Conservation (phyloP, 352 stramenopile species). For the Thraustochytrium sp. region DNA sequence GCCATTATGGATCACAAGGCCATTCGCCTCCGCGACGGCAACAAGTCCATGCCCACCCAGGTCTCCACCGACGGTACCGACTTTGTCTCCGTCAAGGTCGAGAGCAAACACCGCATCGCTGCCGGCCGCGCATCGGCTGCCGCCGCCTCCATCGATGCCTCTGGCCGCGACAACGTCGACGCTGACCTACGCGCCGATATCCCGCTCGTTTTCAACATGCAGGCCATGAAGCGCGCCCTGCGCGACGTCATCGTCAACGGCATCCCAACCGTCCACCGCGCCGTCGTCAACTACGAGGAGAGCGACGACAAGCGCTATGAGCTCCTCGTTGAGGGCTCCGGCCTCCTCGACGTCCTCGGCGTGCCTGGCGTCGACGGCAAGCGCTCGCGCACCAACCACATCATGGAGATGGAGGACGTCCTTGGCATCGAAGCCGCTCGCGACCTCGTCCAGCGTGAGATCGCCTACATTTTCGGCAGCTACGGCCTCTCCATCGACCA, state of each 20-base stretch:
- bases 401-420: slow-evolving; percentile 90
- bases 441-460: slow-evolving; percentile 91
- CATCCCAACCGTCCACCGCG: slow-evolving; percentile 92
- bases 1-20: slow-evolving; percentile 17
- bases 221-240: slow-evolving; percentile 24
- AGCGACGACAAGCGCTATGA: slow-evolving; percentile 75
- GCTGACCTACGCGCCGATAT: not conserved
- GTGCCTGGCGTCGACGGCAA: slow-evolving; percentile 89
- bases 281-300: slow-evolving; percentile 97
- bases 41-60: not conserved
- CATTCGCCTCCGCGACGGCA: not conserved
- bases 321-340: slow-evolving; percentile 97
- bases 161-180: not conserved
- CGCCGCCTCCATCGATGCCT: not conserved
- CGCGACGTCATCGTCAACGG: slow-evolving; percentile 91
- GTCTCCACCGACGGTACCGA: not conserved
- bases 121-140: not conserved
- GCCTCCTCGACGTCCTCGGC: slow-evolving; percentile 94
- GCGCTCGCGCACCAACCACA: slow-evolving; percentile 96
- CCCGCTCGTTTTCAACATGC: slow-evolving; percentile 34
- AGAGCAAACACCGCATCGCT: not conserved
- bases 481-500: slow-evolving; percentile 98
- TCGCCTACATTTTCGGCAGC: slow-evolving; percentile 97
- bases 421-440: slow-evolving; percentile 97
- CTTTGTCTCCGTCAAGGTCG: slow-evolving; percentile 2